These are phyloP conservation scores for Ophiostoma ips DNA, from an alignment of 2,329 filamentous ascomycete genomes.

Conservation along the genomic window DNA sequence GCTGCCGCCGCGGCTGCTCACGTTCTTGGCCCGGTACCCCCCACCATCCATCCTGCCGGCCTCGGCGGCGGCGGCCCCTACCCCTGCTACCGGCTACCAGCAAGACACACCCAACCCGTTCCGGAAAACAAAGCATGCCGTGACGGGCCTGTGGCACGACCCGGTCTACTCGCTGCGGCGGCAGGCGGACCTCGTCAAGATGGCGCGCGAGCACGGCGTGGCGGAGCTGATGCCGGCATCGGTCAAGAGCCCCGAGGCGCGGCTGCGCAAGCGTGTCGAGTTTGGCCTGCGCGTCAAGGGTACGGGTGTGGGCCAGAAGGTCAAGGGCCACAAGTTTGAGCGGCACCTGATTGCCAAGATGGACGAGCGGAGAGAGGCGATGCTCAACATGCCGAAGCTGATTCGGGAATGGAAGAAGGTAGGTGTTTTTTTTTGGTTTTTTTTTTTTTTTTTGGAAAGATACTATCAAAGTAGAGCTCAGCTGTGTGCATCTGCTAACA, in stretches of 20 bases:
- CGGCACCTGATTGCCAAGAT: constrained; percentile 68
- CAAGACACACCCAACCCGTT: constrained; percentile 63
- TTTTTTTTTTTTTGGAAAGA: not conserved
- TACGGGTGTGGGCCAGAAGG: constrained; percentile 79
- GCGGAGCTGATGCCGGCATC: constrained; percentile 68
- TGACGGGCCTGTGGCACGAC: constrained; percentile 70
- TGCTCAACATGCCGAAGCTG: constrained; percentile 87
- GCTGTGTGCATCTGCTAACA: constrained; percentile 17
- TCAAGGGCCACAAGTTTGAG: constrained; percentile 94
- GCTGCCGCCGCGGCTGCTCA: constrained; percentile 63
- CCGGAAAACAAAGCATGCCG: constrained; percentile 59
- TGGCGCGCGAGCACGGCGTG: constrained; percentile 66
- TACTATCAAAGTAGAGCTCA: no score
- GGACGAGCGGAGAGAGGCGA: constrained; percentile 79
- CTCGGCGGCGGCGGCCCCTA: constrained; percentile 23
- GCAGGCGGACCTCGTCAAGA: constrained; percentile 81
- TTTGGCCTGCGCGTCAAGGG: constrained; percentile 76
- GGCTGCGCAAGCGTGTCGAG: constrained; percentile 58
- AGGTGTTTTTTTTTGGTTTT: constrained; percentile 26
- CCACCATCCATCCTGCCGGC: constrained; percentile 46
- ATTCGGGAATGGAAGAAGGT: constrained; percentile 91
- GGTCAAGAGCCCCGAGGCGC: constrained; percentile 59
- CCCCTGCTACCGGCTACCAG: constrained; percentile 34
- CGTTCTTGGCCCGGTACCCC: constrained; percentile 84
- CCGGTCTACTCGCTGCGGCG: constrained; percentile 71